A percentile compares a stretch with the other conserved stretches of the same genome.
These are phyloP conservation scores for Cupressus sempervirens DNA, from an alignment of 75 land plant genomes.

Conservation along the genomic window DNA sequence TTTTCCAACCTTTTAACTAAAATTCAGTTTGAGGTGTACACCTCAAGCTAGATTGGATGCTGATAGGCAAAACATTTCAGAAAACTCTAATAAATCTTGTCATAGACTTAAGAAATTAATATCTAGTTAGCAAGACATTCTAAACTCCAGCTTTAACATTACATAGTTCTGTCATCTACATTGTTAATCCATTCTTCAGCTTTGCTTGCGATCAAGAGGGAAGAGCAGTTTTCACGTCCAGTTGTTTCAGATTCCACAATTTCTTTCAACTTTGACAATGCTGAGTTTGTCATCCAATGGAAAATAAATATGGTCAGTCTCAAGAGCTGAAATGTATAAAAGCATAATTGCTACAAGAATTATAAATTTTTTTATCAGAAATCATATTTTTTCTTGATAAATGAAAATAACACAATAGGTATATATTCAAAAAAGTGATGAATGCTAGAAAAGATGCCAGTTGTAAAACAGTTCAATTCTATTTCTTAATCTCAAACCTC, in stretches of 20 bases:
- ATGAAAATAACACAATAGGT: not conserved
- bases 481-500: not conserved
- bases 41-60: not conserved
- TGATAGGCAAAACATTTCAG: not conserved
- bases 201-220: not conserved
- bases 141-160: not conserved
- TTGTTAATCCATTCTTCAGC: conserved; percentile 7
- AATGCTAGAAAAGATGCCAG: not conserved
- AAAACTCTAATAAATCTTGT: not conserved
- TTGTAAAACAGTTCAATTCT: not conserved
- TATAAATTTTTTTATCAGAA: not conserved
- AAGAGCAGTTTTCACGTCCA: not conserved
- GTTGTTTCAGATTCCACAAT: conserved; percentile 18
- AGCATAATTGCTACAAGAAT: not conserved
- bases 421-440: not conserved
- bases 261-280: conserved; percentile 31
- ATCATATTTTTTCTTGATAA: not conserved
- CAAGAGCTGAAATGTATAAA: no score
- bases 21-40: not conserved
- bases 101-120: not conserved
- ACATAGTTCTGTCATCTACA: not conserved
- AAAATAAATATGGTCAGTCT: not conserved
- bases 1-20: not conserved
- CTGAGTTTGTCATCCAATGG: conserved; percentile 12
- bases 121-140: not conserved